Evolutionary conservation across 2,329 filamentous ascomycete species (phyloP).

Genomic region (Pezicula rhizophila): DNA sequence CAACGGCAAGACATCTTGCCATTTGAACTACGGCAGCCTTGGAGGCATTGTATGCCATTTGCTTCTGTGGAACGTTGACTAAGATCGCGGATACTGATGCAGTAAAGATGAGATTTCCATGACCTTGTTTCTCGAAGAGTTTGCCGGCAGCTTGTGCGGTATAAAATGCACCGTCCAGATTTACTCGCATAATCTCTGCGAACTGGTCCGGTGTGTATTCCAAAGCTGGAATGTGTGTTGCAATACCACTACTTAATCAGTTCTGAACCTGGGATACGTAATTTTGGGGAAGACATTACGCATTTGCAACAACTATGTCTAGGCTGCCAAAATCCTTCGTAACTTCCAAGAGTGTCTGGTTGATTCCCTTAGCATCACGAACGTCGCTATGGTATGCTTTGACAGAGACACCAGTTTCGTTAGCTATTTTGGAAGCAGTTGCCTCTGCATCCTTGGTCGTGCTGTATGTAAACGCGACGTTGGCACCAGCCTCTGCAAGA

Average conservation of each 20-base stretch:
- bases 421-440: constrained; percentile 17
- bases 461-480: constrained; percentile 32
- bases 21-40: constrained; percentile 37
- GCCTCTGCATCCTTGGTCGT: constrained; percentile 18
- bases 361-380: background rate
- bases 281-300: constrained; percentile 7
- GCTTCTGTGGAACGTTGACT: constrained; percentile 35
- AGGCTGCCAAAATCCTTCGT: constrained; percentile 26
- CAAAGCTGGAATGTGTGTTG: constrained; percentile 29
- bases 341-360: background rate
- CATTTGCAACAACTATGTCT: constrained; percentile 37
- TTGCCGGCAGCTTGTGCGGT: constrained; percentile 35
- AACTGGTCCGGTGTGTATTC: constrained; percentile 36
- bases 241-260: constrained; percentile 35
- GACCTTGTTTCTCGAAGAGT: constrained; percentile 29
- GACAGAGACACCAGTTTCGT: constrained; percentile 11
- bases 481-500: constrained; percentile 37
- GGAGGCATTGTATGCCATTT: constrained; percentile 36
- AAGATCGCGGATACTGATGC: constrained; percentile 34
- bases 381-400: constrained; percentile 35
- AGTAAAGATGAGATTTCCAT: constrained; percentile 34
- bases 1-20: constrained; percentile 34
- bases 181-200: constrained; percentile 31
- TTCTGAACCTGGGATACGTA: too few relatives aligned
- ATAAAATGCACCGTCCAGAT: constrained; percentile 33